phyloP scores from a whole-genome alignment of 495 filamentous ascomycete species.

The Darksidea phi region DNA sequence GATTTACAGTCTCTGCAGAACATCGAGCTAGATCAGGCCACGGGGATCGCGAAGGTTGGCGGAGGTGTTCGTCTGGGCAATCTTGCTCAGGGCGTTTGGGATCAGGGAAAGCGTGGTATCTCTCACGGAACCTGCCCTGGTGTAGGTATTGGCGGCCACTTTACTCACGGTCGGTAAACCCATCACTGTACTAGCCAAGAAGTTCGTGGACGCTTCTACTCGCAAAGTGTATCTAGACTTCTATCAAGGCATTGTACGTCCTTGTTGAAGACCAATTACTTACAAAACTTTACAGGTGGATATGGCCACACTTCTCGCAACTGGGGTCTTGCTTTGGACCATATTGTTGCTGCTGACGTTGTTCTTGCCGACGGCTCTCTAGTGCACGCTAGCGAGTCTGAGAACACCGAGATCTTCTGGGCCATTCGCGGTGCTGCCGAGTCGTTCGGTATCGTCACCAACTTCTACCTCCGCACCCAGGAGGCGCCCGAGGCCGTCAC shows the following conservation, averaged over 20 bases:
- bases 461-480: slow-evolving; percentile 61
- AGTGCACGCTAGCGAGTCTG: slow-evolving; percentile 43
- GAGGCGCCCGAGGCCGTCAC: slow-evolving; percentile 53
- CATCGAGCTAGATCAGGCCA: slow-evolving; percentile 53
- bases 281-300: slow-evolving; percentile 40
- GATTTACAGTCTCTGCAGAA: slow-evolving; percentile 54
- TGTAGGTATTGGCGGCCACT: slow-evolving; percentile 74
- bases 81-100: slow-evolving; percentile 57
- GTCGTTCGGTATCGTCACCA: slow-evolving; percentile 63
- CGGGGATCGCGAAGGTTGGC: slow-evolving; percentile 62
- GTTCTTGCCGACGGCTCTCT: slow-evolving; percentile 61
- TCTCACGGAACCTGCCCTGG: slow-evolving; percentile 64
- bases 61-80: slow-evolving; percentile 62
- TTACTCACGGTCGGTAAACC: slow-evolving; percentile 56
- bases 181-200: too few species aligned
- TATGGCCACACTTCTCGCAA: slow-evolving; percentile 61
- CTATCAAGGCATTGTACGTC: too few species aligned
- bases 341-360: slow-evolving; percentile 58
- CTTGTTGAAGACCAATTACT: too few species aligned
- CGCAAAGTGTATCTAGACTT: too few species aligned
- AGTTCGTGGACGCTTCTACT: too few species aligned
- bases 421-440: slow-evolving; percentile 60
- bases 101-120: slow-evolving; percentile 62
- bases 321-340: slow-evolving; percentile 66
- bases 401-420: slow-evolving; percentile 48